Evolutionary conservation across 345 rosid genomes (phyloP), one percentile per base, ranked within the genome.

Genomic region (Corchorus olitorius): DNA sequence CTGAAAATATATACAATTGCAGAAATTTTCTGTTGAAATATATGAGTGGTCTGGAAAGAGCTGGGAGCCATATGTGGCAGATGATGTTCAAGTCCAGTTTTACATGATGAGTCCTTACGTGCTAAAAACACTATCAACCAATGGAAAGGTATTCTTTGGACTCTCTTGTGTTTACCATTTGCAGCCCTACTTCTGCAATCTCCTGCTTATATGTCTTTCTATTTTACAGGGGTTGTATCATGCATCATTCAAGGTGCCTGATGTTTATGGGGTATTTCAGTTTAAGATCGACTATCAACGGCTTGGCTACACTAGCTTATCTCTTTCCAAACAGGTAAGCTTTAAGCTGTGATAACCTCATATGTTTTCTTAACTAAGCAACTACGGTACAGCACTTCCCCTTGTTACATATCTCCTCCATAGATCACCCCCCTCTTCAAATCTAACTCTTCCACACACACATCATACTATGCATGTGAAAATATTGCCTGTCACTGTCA

Each of bases 41-140:
- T 86, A 77, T 8, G 93, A 91, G 66, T 89, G 90, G 91, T 87
- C 90, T 74, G 95, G 95, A 54, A 87, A 85, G 77, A 84, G 83
- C 83, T 88, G 92, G 97, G 93, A 86, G 75, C 90, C 91, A 35
- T 91, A 87, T 84, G 88, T 89, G 8, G 83, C 91, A 43, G 65
- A 87, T 72, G 93, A 91, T 74, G 88, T 87, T 77, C 91, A 87
- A 80, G 90, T 91, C 80, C 97, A 87, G 67, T 88, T 91, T 66
- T 88, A 89, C 84, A 89, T 88, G 97, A 91, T 88, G 93, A 89
- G 93, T 77, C 92, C 92, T 9, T 91, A 88, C 59, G 87, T 89
- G 39, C 81, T 91, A 81, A 89, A 88, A 85, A 88, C 91, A 52
- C 78, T 87, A 61, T 87, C 91, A 48, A 79, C 92, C 52, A 80